Conservation (phyloP, 2,329 filamentous ascomycete genomes). For the Drechmeria coniospora region DNA sequence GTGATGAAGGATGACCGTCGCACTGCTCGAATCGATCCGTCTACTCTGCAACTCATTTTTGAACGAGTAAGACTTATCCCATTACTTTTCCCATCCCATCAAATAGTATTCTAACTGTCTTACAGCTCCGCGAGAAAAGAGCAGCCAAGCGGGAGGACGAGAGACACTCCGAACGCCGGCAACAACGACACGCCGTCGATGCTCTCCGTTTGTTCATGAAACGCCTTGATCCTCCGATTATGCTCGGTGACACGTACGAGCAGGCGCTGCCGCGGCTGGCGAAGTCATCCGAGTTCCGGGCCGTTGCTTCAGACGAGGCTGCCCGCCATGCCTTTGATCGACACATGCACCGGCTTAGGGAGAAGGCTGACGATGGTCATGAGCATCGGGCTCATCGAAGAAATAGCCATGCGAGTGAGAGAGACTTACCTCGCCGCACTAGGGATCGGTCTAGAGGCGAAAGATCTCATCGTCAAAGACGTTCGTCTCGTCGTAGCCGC, state of each 20-base stretch:
- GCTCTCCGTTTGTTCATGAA: constrained; percentile 76
- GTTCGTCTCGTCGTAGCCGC: constrained; percentile 53
- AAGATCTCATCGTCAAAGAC: constrained; percentile 44
- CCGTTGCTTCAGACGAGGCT: constrained; percentile 67
- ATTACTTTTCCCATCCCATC: not conserved
- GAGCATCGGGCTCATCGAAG: constrained; percentile 50
- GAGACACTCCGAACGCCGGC: constrained; percentile 67
- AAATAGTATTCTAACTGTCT: constrained; percentile 4
- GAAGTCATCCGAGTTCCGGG: constrained; percentile 70
- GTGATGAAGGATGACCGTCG: constrained; percentile 75
- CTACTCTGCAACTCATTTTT: constrained; percentile 68
- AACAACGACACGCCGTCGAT: constrained; percentile 74
- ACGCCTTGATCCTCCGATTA: constrained; percentile 73
- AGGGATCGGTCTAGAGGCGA: constrained; percentile 44
- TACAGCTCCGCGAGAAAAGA: constrained; percentile 68
- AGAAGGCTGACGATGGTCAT: constrained; percentile 74
- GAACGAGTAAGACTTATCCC: constrained; percentile 44
- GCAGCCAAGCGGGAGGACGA: constrained; percentile 72
- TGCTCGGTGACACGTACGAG: constrained; percentile 71
- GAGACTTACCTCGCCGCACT: constrained; percentile 44
- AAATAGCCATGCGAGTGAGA: constrained; percentile 38
- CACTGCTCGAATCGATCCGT: constrained; percentile 72
- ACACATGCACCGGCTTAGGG: constrained; percentile 74
- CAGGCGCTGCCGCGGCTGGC: constrained; percentile 67
- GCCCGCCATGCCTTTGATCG: constrained; percentile 82